Conservation (phyloP, 1,284 basidiomycete species). For the Athelia sp. region DNA sequence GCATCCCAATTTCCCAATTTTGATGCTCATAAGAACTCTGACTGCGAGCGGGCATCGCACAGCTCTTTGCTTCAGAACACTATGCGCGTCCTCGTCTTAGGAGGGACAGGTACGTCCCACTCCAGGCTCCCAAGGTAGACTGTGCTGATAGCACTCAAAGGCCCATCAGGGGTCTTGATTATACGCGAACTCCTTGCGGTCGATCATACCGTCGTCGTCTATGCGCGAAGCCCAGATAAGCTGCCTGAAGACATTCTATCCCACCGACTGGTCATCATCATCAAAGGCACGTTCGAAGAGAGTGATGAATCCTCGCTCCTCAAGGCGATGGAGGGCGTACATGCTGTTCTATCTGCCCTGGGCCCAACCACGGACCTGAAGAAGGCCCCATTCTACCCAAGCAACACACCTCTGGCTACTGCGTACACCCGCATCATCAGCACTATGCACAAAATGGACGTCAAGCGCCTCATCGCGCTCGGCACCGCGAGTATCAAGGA, state of each 20-base stretch:
- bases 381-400: slow-evolving; percentile 31
- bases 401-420: slow-evolving; percentile 52
- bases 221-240: slow-evolving; percentile 57
- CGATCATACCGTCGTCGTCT: slow-evolving; percentile 47
- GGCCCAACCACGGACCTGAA: slow-evolving; percentile 39
- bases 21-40: too few relatives aligned
- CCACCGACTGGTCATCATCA: slow-evolving; percentile 39
- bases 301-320: slow-evolving; percentile 31
- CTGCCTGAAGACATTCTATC: slow-evolving; percentile 43
- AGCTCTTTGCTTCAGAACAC: background rate
- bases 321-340: slow-evolving; percentile 48
- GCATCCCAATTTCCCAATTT: too few relatives aligned
- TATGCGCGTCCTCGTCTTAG: slow-evolving; percentile 42
- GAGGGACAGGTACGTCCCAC: slow-evolving; percentile 43
- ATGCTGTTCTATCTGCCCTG: slow-evolving; percentile 61
- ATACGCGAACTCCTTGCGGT: slow-evolving; percentile 46
- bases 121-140: background rate
- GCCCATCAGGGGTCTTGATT: slow-evolving; percentile 45
- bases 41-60: too few relatives aligned
- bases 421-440: slow-evolving; percentile 51
- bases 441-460: slow-evolving; percentile 42
- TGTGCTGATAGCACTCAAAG: background rate
- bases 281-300: slow-evolving; percentile 54
- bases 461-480: slow-evolving; percentile 58
- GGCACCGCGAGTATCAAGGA: slow-evolving; percentile 63